Evolutionary conservation across 805 yeast genomes (phyloP).

Genomic region (Kodamaea laetipori): DNA sequence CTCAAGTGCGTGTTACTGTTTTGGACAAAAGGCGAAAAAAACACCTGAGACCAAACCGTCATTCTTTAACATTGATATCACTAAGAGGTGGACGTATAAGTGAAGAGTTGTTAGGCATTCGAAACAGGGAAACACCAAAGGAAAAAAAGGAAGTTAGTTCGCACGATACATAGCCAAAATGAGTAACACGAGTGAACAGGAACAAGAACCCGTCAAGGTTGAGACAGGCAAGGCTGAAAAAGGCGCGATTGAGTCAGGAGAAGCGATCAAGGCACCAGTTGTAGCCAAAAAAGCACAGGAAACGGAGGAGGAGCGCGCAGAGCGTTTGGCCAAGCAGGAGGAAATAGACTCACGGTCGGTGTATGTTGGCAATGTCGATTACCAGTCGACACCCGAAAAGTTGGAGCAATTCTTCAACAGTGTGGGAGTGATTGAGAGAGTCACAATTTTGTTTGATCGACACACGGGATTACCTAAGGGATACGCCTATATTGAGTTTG

Average conservation of each 20-base stretch:
- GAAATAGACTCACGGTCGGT: constrained; percentile 56
- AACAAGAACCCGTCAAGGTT: neutral
- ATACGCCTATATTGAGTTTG: constrained; percentile 65
- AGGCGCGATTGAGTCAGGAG: constrained; percentile 2
- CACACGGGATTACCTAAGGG: constrained; percentile 54
- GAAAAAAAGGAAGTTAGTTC: neutral
- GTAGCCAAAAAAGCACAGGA: constrained; percentile 18
- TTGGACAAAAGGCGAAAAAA: too few species aligned
- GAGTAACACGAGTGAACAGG: constrained; percentile 3
- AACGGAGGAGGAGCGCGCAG: constrained; percentile 34
- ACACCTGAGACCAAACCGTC: too few species aligned
- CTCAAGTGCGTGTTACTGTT: too few species aligned
- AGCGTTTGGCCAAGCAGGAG: constrained; percentile 39
- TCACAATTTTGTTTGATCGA: constrained; percentile 52
- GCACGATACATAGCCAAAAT: constrained; percentile 1
- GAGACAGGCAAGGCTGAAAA: constrained; percentile 1
- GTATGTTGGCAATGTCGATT: constrained; percentile 55
- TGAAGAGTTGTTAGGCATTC: neutral
- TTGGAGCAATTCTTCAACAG: constrained; percentile 48
- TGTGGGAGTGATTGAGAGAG: constrained; percentile 51
- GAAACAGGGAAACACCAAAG: neutral
- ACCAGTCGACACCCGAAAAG: constrained; percentile 50
- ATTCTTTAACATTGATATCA: too few species aligned
- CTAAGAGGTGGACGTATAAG: too few species aligned
- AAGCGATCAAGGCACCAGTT: neutral